Conservation (phyloP, 257 asterid genomes). For the Fraxinus anomala region DNA sequence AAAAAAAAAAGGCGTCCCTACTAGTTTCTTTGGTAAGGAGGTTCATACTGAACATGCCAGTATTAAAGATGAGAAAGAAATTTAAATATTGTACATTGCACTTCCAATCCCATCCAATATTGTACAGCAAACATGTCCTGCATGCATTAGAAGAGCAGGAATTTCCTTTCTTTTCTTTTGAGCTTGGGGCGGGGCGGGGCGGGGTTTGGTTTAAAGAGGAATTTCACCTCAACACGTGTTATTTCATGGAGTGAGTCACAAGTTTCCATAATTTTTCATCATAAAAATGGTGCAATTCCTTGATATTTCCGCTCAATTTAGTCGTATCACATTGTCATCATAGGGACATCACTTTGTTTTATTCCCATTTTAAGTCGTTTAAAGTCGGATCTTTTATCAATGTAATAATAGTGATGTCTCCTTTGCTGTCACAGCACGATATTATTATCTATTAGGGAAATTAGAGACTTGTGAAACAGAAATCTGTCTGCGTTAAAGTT, state of each 20-base stretch:
- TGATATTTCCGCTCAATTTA: neutral
- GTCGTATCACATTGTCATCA: neutral
- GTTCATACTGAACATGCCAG: neutral
- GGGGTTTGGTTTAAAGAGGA: slow-evolving; percentile 14
- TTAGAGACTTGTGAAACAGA: neutral
- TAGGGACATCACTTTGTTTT: neutral
- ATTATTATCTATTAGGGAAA: neutral
- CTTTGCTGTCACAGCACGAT: neutral
- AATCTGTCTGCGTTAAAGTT: neutral
- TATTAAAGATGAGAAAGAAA: neutral
- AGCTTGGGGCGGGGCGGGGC: neutral
- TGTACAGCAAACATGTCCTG: neutral
- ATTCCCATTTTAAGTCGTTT: neutral
- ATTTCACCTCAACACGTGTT: neutral
- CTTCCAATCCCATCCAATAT: neutral
- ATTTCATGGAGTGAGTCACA: neutral
- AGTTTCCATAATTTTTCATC: neutral
- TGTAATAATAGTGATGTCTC: neutral
- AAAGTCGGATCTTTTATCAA: neutral
- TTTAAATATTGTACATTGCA: neutral
- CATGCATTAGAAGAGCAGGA: neutral
- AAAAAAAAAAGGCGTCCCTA: too few species aligned
- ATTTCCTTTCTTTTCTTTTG: neutral
- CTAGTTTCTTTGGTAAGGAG: neutral
- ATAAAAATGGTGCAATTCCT: neutral